phyloP scores from a whole-genome alignment of 306 rosid genomes.

The Malus domestica region DNA sequence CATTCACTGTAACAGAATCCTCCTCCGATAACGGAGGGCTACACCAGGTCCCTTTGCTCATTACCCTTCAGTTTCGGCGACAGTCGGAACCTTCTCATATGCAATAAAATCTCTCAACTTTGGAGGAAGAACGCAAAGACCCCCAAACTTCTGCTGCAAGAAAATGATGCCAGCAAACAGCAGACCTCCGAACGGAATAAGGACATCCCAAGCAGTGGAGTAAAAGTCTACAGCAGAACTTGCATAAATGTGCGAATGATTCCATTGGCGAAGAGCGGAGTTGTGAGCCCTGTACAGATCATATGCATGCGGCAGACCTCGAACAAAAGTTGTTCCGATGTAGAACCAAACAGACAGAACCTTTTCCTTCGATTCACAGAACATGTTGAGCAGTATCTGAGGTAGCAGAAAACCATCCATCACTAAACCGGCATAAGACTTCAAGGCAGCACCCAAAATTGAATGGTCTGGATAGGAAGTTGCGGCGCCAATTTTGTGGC shows the following conservation, averaged over 20 bases:
- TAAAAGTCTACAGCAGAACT: conserved; percentile 36
- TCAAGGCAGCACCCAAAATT: background rate
- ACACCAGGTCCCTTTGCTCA: background rate
- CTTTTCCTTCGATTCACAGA: conserved; percentile 18
- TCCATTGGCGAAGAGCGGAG: background rate
- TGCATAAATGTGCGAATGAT: conserved; percentile 34
- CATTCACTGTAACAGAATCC: too few species aligned
- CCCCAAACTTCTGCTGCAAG: conserved; percentile 56
- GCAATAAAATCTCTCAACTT: conserved; percentile 20
- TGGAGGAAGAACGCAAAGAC: conserved; percentile 29
- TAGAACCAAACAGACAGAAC: conserved; percentile 37
- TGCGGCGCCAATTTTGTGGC: background rate
- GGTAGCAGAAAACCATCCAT: conserved; percentile 58
- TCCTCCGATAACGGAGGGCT: background rate
- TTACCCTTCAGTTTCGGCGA: conserved; percentile 12
- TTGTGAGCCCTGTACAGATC: conserved; percentile 32
- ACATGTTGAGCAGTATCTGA: conserved; percentile 37
- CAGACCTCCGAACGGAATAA: conserved; percentile 31
- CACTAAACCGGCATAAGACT: conserved; percentile 21
- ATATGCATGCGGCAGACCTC: conserved; percentile 48
- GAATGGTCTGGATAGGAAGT: conserved; percentile 19
- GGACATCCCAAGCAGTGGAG: conserved; percentile 49
- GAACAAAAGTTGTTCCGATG: conserved; percentile 50
- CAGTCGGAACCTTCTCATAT: conserved; percentile 28
- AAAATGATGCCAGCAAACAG: conserved; percentile 38